A percentile compares a stretch with the other conserved stretches of the same genome.
Conservation (phyloP, 1,139 yeast genomes). For the Debaryomyces psychrophilus region DNA sequence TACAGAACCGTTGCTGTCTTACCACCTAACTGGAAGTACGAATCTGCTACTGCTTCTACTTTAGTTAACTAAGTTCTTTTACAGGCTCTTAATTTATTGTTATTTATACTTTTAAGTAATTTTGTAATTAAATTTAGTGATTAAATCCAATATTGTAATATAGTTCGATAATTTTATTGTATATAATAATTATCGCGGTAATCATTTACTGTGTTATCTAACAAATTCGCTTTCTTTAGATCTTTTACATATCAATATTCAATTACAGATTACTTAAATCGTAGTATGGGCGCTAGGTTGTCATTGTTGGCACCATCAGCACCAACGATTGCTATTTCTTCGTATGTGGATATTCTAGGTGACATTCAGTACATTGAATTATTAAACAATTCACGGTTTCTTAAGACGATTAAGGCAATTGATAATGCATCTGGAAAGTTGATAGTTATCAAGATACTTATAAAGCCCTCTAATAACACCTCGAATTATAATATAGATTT, state of each 20-base stretch:
- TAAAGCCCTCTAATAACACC: constrained; percentile 55
- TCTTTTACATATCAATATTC: background rate
- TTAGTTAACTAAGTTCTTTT: constrained; percentile 79
- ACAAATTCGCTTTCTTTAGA: background rate
- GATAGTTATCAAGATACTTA: constrained; percentile 76
- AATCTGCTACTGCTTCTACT: constrained; percentile 99
- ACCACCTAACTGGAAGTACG: constrained; percentile 99
- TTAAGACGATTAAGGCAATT: constrained; percentile 81
- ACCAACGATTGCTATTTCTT: constrained; percentile 88
- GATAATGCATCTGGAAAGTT: constrained; percentile 62
- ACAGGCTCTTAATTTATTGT: constrained; percentile 12
- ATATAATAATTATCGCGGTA: constrained; percentile 5
- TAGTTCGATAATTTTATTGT: background rate
- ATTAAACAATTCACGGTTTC: constrained; percentile 75
- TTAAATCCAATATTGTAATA: constrained; percentile 11
- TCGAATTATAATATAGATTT: constrained; percentile 35
- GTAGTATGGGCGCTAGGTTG: constrained; percentile 78
- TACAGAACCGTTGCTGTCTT: constrained; percentile 99
- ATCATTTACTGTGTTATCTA: background rate
- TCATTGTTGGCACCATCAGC: constrained; percentile 88
- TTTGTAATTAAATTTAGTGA: constrained; percentile 8
- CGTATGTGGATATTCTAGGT: constrained; percentile 79
- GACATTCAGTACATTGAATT: constrained; percentile 74
- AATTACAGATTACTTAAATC: background rate
- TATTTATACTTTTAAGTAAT: constrained; percentile 3